These are phyloP conservation scores for Talaromyces sp. DNA, from an alignment of 2,329 filamentous ascomycete species.

Conservation along the genomic window DNA sequence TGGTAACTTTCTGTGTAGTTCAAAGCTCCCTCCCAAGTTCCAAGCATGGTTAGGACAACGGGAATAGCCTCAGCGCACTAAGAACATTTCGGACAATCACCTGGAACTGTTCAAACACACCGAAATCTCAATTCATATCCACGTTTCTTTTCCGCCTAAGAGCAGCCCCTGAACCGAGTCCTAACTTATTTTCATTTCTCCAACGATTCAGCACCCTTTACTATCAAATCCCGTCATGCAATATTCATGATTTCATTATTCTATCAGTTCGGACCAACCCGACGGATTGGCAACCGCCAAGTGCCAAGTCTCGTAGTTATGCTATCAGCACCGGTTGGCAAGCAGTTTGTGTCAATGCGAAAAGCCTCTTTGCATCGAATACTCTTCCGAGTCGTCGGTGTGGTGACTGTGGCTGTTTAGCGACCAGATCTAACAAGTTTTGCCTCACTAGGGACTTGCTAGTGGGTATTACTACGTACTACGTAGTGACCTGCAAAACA, in stretches of 20 bases:
- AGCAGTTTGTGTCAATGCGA: not conserved
- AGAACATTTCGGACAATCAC: not conserved
- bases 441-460: not conserved
- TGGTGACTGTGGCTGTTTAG: not conserved
- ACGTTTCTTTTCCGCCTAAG: not conserved
- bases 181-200: not conserved
- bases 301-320: not conserved
- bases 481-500: not conserved
- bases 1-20: not conserved
- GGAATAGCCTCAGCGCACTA: not conserved
- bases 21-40: not conserved
- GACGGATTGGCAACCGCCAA: not conserved
- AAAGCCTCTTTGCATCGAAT: not conserved
- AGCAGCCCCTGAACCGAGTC: not conserved
- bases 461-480: not conserved
- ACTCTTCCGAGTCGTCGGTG: not conserved
- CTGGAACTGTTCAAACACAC: not conserved
- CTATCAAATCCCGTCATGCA: not conserved
- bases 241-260: not conserved
- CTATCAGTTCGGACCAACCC: not conserved
- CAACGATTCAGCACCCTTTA: not conserved
- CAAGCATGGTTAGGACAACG: not conserved
- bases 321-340: not conserved
- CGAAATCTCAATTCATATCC: not conserved
- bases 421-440: not conserved